Base-by-base conservation (phyloP, 1,139 yeast species). In the Blastobotrys elegans region DNA sequence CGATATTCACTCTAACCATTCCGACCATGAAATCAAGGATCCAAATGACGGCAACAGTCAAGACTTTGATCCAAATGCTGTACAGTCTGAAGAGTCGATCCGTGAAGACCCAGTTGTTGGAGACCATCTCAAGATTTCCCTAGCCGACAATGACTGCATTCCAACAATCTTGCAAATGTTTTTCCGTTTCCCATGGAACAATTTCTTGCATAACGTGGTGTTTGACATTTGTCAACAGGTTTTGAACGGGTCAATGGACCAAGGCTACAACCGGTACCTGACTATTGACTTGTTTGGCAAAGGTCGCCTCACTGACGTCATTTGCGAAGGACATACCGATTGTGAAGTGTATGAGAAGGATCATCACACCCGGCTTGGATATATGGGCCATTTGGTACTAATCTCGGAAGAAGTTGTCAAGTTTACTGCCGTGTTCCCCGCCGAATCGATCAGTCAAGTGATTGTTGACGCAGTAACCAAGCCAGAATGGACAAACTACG, bases 341-440 rank as follows among this genome's bases (percentile, higher is more conserved):
- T 89, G 96, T 56, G 79, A 79, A 49, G 80, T 79, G 48, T 85
- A 85, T 64, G 85, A 81, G 62, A 69, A 69, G 50, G 70, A 67
- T 44, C 70, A 72, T 47, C 79, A 80, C 48, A 75, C 87, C 54
- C 77, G 97, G 55, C 72, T 90, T 51, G 99, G 98, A 1, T 94
- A 85, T 65, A 94, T 92, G 95, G 99, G 99, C 26, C 98, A 92
- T 67, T 73, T 92, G 62, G 92, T 97, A 0, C 73, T 92, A 54
- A 90, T 94, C 53, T 95, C 97, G 7, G 98, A 94, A 64, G 99
- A 92, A 64, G 95, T 92, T 40, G 97, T 92, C 50, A 94, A 94
- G 64, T 92, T 92, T 65, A 84, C 90, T 26, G 88, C 87, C 43
- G 68, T 84, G 18, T 84, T 81, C 58, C 81, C 88, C 1, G 77